Evolutionary conservation across 1,139 yeast genomes (phyloP).

Genomic region (Oligophagozyma castellii): DNA sequence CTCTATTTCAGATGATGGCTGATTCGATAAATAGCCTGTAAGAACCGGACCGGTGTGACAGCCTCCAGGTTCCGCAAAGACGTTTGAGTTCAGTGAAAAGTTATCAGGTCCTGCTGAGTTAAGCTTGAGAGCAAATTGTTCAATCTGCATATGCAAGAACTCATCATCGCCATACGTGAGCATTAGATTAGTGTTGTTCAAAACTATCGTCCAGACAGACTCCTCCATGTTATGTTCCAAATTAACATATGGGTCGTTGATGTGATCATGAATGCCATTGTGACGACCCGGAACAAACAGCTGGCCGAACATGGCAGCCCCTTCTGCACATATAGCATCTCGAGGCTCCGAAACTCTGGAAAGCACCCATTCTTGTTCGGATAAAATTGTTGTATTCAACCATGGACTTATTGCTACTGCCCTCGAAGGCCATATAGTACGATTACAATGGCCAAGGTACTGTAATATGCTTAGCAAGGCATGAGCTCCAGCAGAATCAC

Average conservation of each 20-base stretch:
- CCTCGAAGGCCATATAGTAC: constrained; percentile 9
- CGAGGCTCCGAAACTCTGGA: constrained; percentile 1
- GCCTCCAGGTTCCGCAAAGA: constrained; percentile 7
- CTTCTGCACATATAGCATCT: constrained; percentile 11
- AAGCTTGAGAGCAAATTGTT: constrained; percentile 8
- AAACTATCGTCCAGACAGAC: constrained; percentile 9
- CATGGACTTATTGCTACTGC: constrained; percentile 18
- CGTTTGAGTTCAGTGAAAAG: constrained; percentile 4
- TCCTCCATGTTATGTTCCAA: constrained; percentile 11
- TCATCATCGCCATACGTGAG: constrained; percentile 16
- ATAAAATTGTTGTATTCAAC: constrained; percentile 12
- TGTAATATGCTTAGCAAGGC: constrained; percentile 9
- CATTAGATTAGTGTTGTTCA: constrained; percentile 7
- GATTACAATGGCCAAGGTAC: constrained; percentile 5
- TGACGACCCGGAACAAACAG: constrained; percentile 4
- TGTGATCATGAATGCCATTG: neutral
- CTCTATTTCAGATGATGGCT: too few relatives aligned
- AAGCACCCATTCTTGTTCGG: constrained; percentile 2
- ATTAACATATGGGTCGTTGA: constrained; percentile 10
- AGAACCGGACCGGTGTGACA: constrained; percentile 12
- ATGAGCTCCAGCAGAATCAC: constrained; percentile 22
- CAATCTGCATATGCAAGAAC: constrained; percentile 11
- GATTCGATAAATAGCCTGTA: too few relatives aligned
- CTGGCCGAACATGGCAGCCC: constrained; percentile 8
- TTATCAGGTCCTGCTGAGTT: constrained; percentile 1